Percentiles rank a stretch among this genome's conserved stretches.
These are phyloP conservation scores for Mercurialis annua DNA, from an alignment of 345 rosid species.

Conservation along the genomic window DNA sequence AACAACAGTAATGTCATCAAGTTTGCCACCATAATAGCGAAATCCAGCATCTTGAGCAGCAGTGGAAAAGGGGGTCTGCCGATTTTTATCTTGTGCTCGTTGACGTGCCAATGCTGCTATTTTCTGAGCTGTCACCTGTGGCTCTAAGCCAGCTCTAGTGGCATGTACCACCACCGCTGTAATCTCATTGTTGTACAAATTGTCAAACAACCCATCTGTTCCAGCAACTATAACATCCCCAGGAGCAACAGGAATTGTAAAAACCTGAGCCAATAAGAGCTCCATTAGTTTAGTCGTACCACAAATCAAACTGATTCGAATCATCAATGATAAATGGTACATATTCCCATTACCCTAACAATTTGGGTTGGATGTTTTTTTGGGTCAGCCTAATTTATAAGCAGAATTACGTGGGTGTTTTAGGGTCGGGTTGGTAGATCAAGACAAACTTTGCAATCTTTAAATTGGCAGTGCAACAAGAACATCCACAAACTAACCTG, in stretches of 20 bases:
- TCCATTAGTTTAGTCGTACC: neutral
- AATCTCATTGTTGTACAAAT: constrained; percentile 91
- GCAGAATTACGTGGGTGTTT: neutral
- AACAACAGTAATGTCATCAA: constrained; percentile 97
- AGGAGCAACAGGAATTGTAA: constrained; percentile 76
- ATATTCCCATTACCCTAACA: too few species aligned
- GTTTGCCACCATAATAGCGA: constrained; percentile 98
- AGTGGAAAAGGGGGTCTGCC: constrained; percentile 97
- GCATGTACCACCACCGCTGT: constrained; percentile 96
- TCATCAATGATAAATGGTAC: neutral
- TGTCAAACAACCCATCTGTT: constrained; percentile 94
- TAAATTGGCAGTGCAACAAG: neutral
- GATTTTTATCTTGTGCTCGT: constrained; percentile 83
- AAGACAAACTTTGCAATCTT: too few species aligned
- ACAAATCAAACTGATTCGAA: neutral
- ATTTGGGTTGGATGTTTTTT: neutral
- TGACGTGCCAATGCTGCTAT: constrained; percentile 95
- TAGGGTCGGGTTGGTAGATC: too few species aligned
- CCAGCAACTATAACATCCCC: constrained; percentile 92
- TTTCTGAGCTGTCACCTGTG: constrained; percentile 94
- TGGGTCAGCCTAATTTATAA: too few species aligned
- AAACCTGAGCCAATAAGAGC: constrained; percentile 49
- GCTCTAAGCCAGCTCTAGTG: constrained; percentile 76
- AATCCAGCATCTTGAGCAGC: constrained; percentile 98
- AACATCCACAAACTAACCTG: constrained; percentile 47